Conservation (phyloP, 805 yeast species). For the Ogataea thermomethanolica region DNA sequence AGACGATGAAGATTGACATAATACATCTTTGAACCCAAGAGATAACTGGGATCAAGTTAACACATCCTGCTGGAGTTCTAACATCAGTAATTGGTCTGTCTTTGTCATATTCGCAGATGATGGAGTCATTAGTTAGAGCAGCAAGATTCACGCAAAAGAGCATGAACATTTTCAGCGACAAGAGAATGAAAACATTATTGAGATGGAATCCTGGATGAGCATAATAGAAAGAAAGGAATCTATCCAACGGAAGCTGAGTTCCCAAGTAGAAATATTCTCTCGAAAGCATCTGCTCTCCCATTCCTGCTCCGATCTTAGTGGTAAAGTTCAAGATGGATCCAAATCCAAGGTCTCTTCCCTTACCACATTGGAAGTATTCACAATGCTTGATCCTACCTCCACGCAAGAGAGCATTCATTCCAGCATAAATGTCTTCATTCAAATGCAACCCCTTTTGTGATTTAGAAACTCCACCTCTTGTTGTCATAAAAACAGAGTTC, state of each 20-base stretch:
- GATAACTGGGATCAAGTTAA: slow-evolving; percentile 64
- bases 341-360: slow-evolving; percentile 82
- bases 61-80: slow-evolving; percentile 65
- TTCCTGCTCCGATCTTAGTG: slow-evolving; percentile 84
- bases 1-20: slow-evolving; percentile 69
- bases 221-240: slow-evolving; percentile 75
- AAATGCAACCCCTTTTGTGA: slow-evolving; percentile 80
- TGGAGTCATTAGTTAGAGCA: slow-evolving; percentile 57
- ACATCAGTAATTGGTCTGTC: slow-evolving; percentile 59
- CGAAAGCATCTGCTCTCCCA: slow-evolving; percentile 85
- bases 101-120: slow-evolving; percentile 58
- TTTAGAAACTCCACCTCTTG: slow-evolving; percentile 84
- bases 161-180: slow-evolving; percentile 63
- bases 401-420: slow-evolving; percentile 72
- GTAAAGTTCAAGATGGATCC: slow-evolving; percentile 79
- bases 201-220: slow-evolving; percentile 87
- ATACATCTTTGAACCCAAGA: slow-evolving; percentile 74
- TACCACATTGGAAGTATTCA: slow-evolving; percentile 82
- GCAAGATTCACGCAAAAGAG: slow-evolving; percentile 59
- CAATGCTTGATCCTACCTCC: slow-evolving; percentile 85
- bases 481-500: slow-evolving; percentile 71
- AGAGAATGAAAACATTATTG: slow-evolving; percentile 69
- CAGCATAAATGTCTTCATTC: slow-evolving; percentile 85
- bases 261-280: slow-evolving; percentile 79
- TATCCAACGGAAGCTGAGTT: slow-evolving; percentile 70